A percentile compares a stretch with the other conserved stretches of the same genome.
These are phyloP conservation scores for Onygenales sp. DNA, from an alignment of 2,329 filamentous ascomycete genomes.

Conservation along the genomic window DNA sequence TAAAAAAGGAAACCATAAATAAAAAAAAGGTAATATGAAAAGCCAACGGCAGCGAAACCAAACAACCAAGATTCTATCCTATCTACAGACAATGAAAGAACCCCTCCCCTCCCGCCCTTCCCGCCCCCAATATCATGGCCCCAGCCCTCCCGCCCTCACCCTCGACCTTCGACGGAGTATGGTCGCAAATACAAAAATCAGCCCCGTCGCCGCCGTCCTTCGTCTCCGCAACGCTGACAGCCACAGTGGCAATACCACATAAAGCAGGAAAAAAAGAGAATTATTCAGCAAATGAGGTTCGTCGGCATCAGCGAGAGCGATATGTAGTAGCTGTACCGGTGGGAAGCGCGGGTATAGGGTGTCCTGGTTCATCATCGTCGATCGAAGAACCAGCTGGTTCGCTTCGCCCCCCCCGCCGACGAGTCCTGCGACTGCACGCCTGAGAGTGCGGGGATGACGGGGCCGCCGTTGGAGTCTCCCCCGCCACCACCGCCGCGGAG, in stretches of 20 bases:
- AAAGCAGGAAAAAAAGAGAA: not conserved
- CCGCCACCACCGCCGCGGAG: constrained; percentile 42
- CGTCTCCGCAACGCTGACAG: not conserved
- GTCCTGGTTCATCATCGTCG: constrained; percentile 22
- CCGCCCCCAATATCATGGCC: no score
- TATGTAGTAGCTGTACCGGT: not conserved
- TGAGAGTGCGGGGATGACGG: constrained; percentile 20
- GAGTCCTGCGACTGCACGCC: constrained; percentile 60
- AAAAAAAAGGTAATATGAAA: no score
- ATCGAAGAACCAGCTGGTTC: constrained; percentile 47
- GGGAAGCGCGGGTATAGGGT: not conserved
- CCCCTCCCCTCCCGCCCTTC: no score
- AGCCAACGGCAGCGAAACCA: no score
- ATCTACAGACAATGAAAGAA: no score
- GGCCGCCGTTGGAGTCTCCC: constrained; percentile 24
- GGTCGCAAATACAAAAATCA: no score
- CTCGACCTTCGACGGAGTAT: no score
- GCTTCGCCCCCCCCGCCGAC: constrained; percentile 49
- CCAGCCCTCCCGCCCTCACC: no score
- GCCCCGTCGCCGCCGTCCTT: no score
- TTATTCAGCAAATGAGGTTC: not conserved
- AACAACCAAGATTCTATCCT: no score
- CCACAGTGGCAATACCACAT: not conserved
- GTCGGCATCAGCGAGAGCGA: not conserved
- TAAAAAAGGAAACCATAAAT: no score